Evolutionary conservation across 1,284 basidiomycete genomes (phyloP).

Genomic region (Puccinia horiana): DNA sequence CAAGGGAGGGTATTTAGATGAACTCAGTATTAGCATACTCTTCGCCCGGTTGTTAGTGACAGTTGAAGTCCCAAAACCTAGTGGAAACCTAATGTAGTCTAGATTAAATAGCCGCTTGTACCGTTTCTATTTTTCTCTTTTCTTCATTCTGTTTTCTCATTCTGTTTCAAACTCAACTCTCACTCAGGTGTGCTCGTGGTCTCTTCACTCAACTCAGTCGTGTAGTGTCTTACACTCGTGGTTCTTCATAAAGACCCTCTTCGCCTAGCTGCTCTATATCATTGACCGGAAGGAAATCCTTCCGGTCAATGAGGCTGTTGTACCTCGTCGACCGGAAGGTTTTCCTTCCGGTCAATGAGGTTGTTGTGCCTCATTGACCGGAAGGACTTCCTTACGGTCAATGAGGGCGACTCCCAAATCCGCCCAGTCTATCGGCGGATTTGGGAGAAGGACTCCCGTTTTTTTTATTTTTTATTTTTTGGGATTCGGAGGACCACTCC

Average conservation of each 20-base stretch:
- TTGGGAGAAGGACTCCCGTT: no score
- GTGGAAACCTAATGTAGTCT: no score
- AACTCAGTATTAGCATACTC: not conserved
- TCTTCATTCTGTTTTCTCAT: not conserved
- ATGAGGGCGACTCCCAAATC: no score
- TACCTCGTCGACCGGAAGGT: no score
- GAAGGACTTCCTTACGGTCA: no score
- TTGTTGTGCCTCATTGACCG: no score
- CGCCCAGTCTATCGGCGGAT: no score
- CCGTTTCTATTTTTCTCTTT: not conserved
- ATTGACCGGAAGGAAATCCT: no score
- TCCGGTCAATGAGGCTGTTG: no score
- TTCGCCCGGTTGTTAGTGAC: not conserved
- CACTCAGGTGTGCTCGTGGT: not conserved
- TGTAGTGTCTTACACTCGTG: not conserved
- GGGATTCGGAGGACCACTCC: no score
- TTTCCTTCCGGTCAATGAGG: no score
- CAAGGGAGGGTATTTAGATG: not conserved
- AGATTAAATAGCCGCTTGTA: not conserved
- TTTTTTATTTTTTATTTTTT: no score
- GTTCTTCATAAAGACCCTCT: not conserved
- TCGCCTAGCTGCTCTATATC: not conserved
- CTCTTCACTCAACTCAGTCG: not conserved
- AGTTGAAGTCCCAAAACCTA: not conserved
- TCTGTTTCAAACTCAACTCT: not conserved